Conservation (phyloP, 2,329 filamentous ascomycete genomes). For the Ophiostoma ulmi region DNA sequence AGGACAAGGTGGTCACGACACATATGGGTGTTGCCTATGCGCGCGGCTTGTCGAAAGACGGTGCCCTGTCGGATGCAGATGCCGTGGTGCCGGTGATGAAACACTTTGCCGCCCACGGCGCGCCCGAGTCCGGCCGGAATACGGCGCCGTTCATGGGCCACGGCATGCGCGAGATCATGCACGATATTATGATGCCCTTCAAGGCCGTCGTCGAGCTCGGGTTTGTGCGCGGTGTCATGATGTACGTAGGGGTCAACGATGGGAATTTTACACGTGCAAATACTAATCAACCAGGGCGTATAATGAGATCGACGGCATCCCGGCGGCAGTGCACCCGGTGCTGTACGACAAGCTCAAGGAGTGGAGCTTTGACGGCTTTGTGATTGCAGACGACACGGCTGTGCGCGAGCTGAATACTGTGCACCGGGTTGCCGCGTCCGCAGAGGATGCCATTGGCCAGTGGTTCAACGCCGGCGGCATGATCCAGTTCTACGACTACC, state of each 20-base stretch:
- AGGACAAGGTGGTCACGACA: slow-evolving; percentile 17
- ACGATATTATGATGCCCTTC: slow-evolving; percentile 17
- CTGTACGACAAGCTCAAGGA: slow-evolving; percentile 5
- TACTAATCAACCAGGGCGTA: slow-evolving; percentile 6
- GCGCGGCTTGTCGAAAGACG: slow-evolving; percentile 12
- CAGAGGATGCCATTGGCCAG: slow-evolving; percentile 12
- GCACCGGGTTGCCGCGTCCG: slow-evolving; percentile 3
- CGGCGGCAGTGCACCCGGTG: slow-evolving; percentile 16
- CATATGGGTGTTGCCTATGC: slow-evolving; percentile 16
- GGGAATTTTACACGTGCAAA: background rate
- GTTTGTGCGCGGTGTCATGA: slow-evolving; percentile 17
- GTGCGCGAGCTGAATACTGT: slow-evolving; percentile 13
- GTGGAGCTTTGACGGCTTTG: slow-evolving; percentile 16
- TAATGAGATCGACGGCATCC: slow-evolving; percentile 18
- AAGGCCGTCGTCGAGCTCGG: slow-evolving; percentile 16
- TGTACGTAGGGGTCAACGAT: background rate
- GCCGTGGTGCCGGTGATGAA: slow-evolving; percentile 19
- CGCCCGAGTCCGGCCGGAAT: slow-evolving; percentile 15
- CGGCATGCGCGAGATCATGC: slow-evolving; percentile 11
- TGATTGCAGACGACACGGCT: slow-evolving; percentile 19
- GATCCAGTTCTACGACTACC: slow-evolving; percentile 19
- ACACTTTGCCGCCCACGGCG: slow-evolving; percentile 16
- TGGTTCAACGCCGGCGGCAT: slow-evolving; percentile 20
- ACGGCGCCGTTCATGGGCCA: slow-evolving; percentile 3
- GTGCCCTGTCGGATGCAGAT: slow-evolving; percentile 3